Percentiles rank a stretch among this genome's conserved stretches.
Conservation (phyloP, 208 protist genomes). For the Leishmania aethiopica region DNA sequence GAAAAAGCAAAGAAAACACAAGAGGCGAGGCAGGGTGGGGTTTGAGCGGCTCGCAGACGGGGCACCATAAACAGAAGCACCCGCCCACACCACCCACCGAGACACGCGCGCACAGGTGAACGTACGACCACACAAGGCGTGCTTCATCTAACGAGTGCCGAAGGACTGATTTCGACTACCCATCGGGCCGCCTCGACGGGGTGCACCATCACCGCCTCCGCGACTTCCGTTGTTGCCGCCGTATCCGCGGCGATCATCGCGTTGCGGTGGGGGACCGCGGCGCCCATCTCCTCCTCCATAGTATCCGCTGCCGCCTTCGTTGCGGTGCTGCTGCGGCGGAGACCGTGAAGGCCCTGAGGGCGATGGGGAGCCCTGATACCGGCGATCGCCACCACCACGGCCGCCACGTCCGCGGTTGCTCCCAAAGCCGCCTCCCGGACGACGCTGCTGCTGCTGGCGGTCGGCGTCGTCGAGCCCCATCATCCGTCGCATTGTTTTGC, state of each 20-base stretch:
- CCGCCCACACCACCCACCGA: background rate
- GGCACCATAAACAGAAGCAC: background rate
- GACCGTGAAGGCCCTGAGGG: background rate
- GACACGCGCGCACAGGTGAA: background rate
- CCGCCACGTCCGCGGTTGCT: conserved; percentile 19
- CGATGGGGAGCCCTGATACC: conserved; percentile 3
- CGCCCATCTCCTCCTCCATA: conserved; percentile 15
- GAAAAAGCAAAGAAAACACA: background rate
- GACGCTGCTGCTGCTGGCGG: background rate
- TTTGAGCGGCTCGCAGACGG: background rate
- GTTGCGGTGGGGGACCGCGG: background rate
- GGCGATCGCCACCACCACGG: conserved; percentile 2
- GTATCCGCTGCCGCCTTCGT: conserved; percentile 5
- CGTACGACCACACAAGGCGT: background rate
- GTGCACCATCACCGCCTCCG: conserved; percentile 16
- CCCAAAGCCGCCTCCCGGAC: conserved; percentile 13
- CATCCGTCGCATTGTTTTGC: conserved; percentile 73
- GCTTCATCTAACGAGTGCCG: conserved; percentile 13
- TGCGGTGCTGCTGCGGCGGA: conserved; percentile 6
- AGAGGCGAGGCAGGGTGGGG: background rate
- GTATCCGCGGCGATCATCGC: conserved; percentile 8
- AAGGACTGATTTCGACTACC: conserved; percentile 19
- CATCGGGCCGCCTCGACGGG: conserved; percentile 24
- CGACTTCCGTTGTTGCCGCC: conserved; percentile 1
- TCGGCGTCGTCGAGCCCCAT: conserved; percentile 47